Evolutionary conservation across 345 rosid genomes (phyloP).

Genomic region (Gossypium longicalyx): DNA sequence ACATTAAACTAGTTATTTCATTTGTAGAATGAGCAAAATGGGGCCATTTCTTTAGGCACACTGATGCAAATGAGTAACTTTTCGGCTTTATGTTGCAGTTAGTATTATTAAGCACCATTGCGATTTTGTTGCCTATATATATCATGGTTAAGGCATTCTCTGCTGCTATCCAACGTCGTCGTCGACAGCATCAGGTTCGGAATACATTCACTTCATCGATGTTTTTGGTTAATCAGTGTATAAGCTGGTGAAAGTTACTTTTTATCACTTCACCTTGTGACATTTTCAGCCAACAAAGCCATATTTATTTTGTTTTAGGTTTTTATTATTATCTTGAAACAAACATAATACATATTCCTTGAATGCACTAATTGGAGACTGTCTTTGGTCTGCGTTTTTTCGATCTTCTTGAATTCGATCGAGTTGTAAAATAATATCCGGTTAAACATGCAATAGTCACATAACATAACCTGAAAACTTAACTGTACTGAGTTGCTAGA

Average conservation of each 20-base stretch:
- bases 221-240: neutral
- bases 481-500: neutral
- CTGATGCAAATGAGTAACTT: neutral
- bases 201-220: neutral
- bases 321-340: neutral
- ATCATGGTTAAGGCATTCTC: slow-evolving; percentile 48
- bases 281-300: neutral
- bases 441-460: neutral
- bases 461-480: neutral
- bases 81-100: slow-evolving; percentile 35
- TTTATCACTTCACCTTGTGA: neutral
- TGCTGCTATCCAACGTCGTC: slow-evolving; percentile 41
- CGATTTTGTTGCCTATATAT: slow-evolving; percentile 60
- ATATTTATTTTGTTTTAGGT: neutral
- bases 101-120: slow-evolving; percentile 49
- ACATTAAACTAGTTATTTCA: neutral
- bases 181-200: slow-evolving; percentile 40
- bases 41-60: neutral
- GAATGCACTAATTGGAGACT: neutral
- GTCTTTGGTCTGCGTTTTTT: neutral
- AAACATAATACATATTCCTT: neutral
- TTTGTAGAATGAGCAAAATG: neutral
- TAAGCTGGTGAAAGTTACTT: neutral
- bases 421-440: neutral
- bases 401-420: neutral